Evolutionary conservation across 345 rosid genomes (phyloP).

Genomic region (Murraya paniculata): DNA sequence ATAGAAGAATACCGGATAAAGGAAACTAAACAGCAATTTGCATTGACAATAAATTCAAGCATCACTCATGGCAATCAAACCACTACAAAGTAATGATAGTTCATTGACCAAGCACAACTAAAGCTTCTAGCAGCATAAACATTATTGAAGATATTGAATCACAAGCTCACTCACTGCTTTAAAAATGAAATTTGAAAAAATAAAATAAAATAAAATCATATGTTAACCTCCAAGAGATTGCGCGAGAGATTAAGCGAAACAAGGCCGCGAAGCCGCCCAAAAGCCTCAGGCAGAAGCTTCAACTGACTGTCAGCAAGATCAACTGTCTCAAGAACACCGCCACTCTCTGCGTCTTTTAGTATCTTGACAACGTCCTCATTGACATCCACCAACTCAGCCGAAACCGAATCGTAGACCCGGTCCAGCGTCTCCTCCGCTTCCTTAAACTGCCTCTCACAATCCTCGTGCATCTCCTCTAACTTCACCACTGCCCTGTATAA

Average conservation of each 20-base stretch:
- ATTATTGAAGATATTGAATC: not conserved
- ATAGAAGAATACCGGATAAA: not conserved
- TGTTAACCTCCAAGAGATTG: slow-evolving; percentile 67
- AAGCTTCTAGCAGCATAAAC: not conserved
- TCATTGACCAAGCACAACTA: not conserved
- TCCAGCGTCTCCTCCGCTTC: slow-evolving; percentile 66
- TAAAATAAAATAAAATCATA: not conserved
- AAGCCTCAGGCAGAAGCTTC: slow-evolving; percentile 72
- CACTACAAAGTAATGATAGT: not conserved
- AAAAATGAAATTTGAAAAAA: not conserved
- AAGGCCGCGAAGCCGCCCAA: slow-evolving; percentile 63
- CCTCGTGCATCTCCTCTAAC: slow-evolving; percentile 63
- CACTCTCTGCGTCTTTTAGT: slow-evolving; percentile 43
- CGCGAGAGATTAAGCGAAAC: slow-evolving; percentile 60
- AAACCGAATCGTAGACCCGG: slow-evolving; percentile 42
- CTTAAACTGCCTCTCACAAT: slow-evolving; percentile 55
- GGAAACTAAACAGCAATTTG: not conserved
- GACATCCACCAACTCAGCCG: slow-evolving; percentile 35
- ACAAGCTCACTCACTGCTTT: not conserved
- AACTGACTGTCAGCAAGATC: slow-evolving; percentile 64
- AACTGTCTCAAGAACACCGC: slow-evolving; percentile 43
- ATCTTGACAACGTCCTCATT: slow-evolving; percentile 59
- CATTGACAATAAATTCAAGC: not conserved
- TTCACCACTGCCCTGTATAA: slow-evolving; percentile 51
- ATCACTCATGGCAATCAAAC: not conserved